Evolutionary conservation across 1,284 basidiomycete genomes (phyloP), one percentile per base, ranked within the genome.

Genomic region (Omphalotus olearius): DNA sequence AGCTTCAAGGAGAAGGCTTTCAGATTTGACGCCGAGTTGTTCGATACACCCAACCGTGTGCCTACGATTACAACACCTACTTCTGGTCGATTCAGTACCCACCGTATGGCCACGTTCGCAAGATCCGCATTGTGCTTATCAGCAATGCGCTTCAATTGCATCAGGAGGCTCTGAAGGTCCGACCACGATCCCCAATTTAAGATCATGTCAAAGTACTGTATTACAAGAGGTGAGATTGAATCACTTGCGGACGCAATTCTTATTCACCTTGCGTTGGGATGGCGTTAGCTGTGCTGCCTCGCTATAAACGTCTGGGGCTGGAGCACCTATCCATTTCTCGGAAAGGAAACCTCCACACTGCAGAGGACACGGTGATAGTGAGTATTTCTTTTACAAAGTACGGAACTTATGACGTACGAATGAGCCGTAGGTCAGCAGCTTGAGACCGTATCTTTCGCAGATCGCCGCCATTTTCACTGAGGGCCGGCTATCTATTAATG

Each of bases 331-430:
- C 78, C 79, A 83, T 50, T 71, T 69, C 59, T 84, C 80, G 0
- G 80, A 69, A 35, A 83, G 68, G 60, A 83, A 83, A 2, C 82
- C 82, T 7, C 81, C 81, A 52, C 82, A 84, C 81, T 83, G 17
- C 5, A 26, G 18, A 11, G 10, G 6, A 16, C 33, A 17, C 33
- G 47, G 30, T 20, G 9, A 38, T 41, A 40, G 4, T 33, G 13
- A 33, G 30, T 33, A 10, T 33, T 33, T 7, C 25, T 41, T 14
- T 2, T 38, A 30, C 42, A 38, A 26, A 36, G 18, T 16, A 37
- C 35, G 20, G 41, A 48, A 35, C 13, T 3, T 26, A 23, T 25
- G 17, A 63, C 79, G 59, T 55, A 82, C 80, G 38, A 83, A 62
- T 0, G 81, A 76, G 13, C 81, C 81, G 57, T 83, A 83, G 16